Evolutionary conservation across 768 basidiomycete species (phyloP), one percentile per base, ranked within the genome.

Genomic region (Macrolepiota dolichaula): DNA sequence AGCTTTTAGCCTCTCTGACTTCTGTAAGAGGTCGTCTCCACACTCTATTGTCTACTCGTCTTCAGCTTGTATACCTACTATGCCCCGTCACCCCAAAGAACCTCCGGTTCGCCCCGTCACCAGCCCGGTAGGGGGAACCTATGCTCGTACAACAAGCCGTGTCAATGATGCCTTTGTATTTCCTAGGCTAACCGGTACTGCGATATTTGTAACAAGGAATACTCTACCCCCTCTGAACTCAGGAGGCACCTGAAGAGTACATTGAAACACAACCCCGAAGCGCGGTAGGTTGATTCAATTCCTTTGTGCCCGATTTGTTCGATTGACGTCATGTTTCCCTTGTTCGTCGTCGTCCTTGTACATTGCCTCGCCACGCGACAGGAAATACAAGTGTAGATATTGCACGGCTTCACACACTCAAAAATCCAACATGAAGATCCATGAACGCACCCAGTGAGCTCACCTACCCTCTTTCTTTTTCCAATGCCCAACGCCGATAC

Each of bases 401-500:
- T 55, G 54, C 36, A 38, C 38, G 12, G 35, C 54, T 25, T 27
- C 7, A 40, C 54, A 42, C 38, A 55, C 54, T 13, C 54, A 55
- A 24, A 55, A 55, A 12, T 55, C 54, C 37, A 57, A 50, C 35
- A 46, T 57, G 13, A 36, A 12, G 32, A 57, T 24, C 15, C 56
- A 57, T 15, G 46, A 49, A 25, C 46, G 46, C 15, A 57, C 25
- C 7, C 56, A 57, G 56, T 57, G 17, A 57, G 56, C n/a, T n/a
- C n/a, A 10, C 42, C 38, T 2, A 5, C 19, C 13, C 36, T 22
- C 19, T 17, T 36, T 29, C 13, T 25, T 36, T n/a, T 24, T 19
- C 35, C 17, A 4, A 24, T 1, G 19, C 12, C n/a, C 9, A 15
- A 5, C 4, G 12, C 47, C 36, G 32, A 50, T 22, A 24, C 19